A percentile compares a stretch with the other conserved stretches of the same genome.
These are phyloP conservation scores for Acrocalymma vagum DNA, from an alignment of 2,329 filamentous ascomycete species.

Conservation along the genomic window DNA sequence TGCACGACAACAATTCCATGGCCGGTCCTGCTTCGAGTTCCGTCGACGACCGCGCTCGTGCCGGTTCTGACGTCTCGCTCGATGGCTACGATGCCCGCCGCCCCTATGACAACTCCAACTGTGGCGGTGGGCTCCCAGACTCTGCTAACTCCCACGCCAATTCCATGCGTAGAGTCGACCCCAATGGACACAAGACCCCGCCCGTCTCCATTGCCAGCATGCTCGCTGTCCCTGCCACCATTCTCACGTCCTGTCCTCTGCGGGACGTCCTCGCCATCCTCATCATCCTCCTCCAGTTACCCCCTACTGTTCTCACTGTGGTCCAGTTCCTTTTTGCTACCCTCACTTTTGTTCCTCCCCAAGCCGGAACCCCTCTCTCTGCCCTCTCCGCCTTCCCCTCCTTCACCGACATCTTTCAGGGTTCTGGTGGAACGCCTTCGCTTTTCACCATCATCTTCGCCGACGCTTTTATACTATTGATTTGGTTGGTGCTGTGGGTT, in stretches of 20 bases:
- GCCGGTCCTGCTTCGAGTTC: slow-evolving; percentile 16
- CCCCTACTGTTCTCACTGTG: slow-evolving; percentile 84
- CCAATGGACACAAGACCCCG: slow-evolving; percentile 71
- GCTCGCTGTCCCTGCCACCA: slow-evolving; percentile 81
- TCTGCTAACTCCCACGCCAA: slow-evolving; percentile 46
- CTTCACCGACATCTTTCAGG: slow-evolving; percentile 90
- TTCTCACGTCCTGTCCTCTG: slow-evolving; percentile 87
- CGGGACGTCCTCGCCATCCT: slow-evolving; percentile 96
- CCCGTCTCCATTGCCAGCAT: slow-evolving; percentile 71
- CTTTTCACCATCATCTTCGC: slow-evolving; percentile 84
- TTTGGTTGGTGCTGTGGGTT: slow-evolving; percentile 89
- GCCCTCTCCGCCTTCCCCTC: slow-evolving; percentile 77
- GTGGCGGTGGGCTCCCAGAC: slow-evolving; percentile 46
- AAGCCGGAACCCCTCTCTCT: slow-evolving; percentile 76
- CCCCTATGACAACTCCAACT: slow-evolving; percentile 34
- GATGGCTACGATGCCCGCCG: slow-evolving; percentile 49
- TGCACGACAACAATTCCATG: slow-evolving; percentile 18
- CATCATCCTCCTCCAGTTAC: slow-evolving; percentile 92
- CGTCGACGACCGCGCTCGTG: slow-evolving; percentile 46
- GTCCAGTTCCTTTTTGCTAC: slow-evolving; percentile 94
- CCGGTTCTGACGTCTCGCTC: slow-evolving; percentile 53
- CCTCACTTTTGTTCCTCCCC: slow-evolving; percentile 87
- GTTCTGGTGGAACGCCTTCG: slow-evolving; percentile 84
- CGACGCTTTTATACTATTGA: slow-evolving; percentile 81
- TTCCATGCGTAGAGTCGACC: slow-evolving; percentile 68